A percentile compares a stretch with the other conserved stretches of the same genome.
phyloP scores from a whole-genome alignment of 441 rosid genomes.

The Pelargonium exstipulatum region DNA sequence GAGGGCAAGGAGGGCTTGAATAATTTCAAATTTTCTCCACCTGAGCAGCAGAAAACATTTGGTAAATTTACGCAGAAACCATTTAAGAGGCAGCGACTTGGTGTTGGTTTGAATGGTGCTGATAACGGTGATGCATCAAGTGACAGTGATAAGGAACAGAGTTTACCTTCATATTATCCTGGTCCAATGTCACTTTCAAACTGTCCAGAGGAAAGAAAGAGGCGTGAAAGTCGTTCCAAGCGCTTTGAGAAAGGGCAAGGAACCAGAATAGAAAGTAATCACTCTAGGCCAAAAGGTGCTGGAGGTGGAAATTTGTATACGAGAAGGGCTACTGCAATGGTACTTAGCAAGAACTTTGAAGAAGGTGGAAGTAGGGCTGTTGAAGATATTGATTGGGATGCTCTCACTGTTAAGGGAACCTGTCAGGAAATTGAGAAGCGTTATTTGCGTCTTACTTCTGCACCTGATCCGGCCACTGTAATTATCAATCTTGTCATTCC shows the following conservation, averaged over 20 bases:
- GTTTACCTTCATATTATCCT: constrained; percentile 62
- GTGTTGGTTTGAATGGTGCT: constrained; percentile 38
- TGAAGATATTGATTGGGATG: constrained; percentile 99
- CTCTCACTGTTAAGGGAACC: constrained; percentile 91
- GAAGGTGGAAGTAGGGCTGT: constrained; percentile 82
- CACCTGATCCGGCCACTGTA: constrained; percentile 96
- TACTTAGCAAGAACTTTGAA: constrained; percentile 68
- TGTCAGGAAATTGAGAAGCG: constrained; percentile 96
- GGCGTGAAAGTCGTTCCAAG: constrained; percentile 85
- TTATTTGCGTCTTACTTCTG: constrained; percentile 96
- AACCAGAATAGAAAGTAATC: constrained; percentile 43
- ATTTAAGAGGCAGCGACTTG: constrained; percentile 69
- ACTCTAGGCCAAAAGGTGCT: constrained; percentile 53
- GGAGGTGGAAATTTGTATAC: constrained; percentile 58
- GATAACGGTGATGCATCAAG: constrained; percentile 78
- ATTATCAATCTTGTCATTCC: constrained; percentile 25
- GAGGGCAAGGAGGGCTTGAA: constrained; percentile 51
- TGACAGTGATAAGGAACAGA: constrained; percentile 85
- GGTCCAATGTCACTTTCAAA: constrained; percentile 63
- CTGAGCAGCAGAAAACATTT: constrained; percentile 43
- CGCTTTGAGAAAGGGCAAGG: constrained; percentile 86
- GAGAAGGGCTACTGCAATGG: constrained; percentile 71
- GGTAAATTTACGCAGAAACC: constrained; percentile 57
- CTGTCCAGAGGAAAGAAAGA: constrained; percentile 82
- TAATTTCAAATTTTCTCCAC: constrained; percentile 30